Conservation (phyloP, 2,329 filamentous ascomycete species). For the Fusarium fujikuroi region DNA sequence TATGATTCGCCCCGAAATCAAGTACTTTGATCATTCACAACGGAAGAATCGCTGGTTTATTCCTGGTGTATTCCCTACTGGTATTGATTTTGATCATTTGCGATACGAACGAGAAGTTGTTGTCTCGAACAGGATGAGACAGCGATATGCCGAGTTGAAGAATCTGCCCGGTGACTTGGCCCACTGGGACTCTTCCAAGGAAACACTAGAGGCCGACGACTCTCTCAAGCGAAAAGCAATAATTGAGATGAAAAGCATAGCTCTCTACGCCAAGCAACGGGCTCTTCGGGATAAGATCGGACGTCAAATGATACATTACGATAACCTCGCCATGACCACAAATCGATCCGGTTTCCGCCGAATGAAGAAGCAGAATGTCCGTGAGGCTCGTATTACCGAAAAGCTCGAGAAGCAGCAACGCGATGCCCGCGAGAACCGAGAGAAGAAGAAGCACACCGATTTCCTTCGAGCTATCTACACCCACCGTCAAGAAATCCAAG, state of each 20-base stretch:
- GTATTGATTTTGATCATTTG: conserved; percentile 86
- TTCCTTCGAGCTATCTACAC: conserved; percentile 88
- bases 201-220: conserved; percentile 76
- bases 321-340: conserved; percentile 96
- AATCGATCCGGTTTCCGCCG: conserved; percentile 91
- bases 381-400: conserved; percentile 96
- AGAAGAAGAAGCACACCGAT: conserved; percentile 97
- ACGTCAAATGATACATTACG: conserved; percentile 92
- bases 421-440: conserved; percentile 92
- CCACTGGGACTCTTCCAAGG: conserved; percentile 83
- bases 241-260: conserved; percentile 94
- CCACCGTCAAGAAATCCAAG: conserved; percentile 82
- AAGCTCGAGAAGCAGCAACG: conserved; percentile 99
- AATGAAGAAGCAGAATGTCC: conserved; percentile 96
- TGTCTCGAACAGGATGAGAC: conserved; percentile 88
- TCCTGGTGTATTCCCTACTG: conserved; percentile 87
- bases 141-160: conserved; percentile 86
- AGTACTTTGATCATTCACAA: conserved; percentile 80
- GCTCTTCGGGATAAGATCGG: conserved; percentile 87
- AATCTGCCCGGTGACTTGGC: conserved; percentile 85
- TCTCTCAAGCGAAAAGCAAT: conserved; percentile 87
- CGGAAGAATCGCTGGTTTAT: conserved; percentile 83
- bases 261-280: conserved; percentile 88
- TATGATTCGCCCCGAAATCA: conserved; percentile 69
- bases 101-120: conserved; percentile 88